Conservation (phyloP, 805 yeast genomes). For the Candida sanyiensis region DNA sequence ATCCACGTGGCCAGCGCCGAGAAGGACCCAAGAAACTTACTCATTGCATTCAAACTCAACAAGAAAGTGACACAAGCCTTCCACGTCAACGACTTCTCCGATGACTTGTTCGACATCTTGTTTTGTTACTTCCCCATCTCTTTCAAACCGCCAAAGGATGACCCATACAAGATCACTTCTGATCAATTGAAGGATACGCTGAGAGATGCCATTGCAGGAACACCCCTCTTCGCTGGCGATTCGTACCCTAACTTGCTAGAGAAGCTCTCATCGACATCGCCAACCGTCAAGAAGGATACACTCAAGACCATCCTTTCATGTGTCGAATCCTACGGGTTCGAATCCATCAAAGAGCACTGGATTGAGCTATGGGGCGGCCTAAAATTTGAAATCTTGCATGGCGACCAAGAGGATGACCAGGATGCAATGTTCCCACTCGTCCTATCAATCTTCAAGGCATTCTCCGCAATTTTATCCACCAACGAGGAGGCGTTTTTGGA, state of each 20-base stretch:
- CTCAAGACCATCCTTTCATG: slow-evolving; percentile 56
- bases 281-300: slow-evolving; percentile 68
- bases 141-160: slow-evolving; percentile 86
- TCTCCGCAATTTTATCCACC: slow-evolving; percentile 35
- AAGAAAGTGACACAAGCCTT: slow-evolving; percentile 36
- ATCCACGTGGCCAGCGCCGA: slow-evolving; percentile 75
- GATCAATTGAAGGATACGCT: slow-evolving; percentile 60
- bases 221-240: slow-evolving; percentile 60
- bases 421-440: slow-evolving; percentile 39
- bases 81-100: slow-evolving; percentile 38
- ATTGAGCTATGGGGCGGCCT: slow-evolving; percentile 77
- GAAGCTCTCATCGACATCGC: slow-evolving; percentile 71
- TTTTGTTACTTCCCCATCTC: slow-evolving; percentile 97
- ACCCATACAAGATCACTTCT: slow-evolving; percentile 77
- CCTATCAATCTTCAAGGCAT: slow-evolving; percentile 37
- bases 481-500: slow-evolving; percentile 31
- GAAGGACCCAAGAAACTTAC: slow-evolving; percentile 86
- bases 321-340: slow-evolving; percentile 43
- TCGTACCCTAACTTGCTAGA: slow-evolving; percentile 73
- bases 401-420: slow-evolving; percentile 48
- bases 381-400: slow-evolving; percentile 84
- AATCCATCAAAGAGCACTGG: slow-evolving; percentile 57
- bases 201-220: slow-evolving; percentile 57
- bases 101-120: slow-evolving; percentile 77
- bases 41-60: slow-evolving; percentile 61